Percentiles rank a stretch among this genome's conserved stretches.
Evolutionary conservation across 2,329 filamentous ascomycete species (phyloP).

Genomic region (Furcasterigmium furcatum): DNA sequence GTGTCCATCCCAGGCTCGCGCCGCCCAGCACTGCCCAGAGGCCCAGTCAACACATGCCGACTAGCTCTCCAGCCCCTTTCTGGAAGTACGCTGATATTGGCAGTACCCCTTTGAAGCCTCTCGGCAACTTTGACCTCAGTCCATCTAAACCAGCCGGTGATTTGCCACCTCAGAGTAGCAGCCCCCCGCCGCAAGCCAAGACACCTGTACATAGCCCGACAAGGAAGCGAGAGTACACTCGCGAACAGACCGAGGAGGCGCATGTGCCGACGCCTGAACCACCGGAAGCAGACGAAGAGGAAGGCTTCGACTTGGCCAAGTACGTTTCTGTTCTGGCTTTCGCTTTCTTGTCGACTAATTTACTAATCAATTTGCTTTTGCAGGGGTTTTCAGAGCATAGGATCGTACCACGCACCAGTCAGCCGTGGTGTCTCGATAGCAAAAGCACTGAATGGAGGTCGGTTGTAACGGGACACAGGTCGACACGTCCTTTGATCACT

Average conservation of each 20-base stretch:
- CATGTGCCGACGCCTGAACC: slow-evolving; percentile 10
- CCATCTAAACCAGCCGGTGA: slow-evolving; percentile 47
- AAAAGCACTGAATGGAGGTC: slow-evolving; percentile 30
- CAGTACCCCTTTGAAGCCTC: slow-evolving; percentile 63
- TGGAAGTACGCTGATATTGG: slow-evolving; percentile 82
- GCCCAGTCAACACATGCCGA: slow-evolving; percentile 82
- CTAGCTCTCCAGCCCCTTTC: slow-evolving; percentile 80
- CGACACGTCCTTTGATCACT: too few species aligned
- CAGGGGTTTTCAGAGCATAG: slow-evolving; percentile 64
- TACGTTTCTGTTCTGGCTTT: too few species aligned
- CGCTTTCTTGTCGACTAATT: background rate
- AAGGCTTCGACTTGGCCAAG: slow-evolving; percentile 58
- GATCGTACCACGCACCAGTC: slow-evolving; percentile 57
- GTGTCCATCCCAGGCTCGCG: slow-evolving; percentile 70
- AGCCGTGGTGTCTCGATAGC: slow-evolving; percentile 41
- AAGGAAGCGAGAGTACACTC: slow-evolving; percentile 17
- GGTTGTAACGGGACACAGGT: background rate
- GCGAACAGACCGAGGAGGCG: slow-evolving; percentile 13
- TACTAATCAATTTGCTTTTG: background rate
- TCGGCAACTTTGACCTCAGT: slow-evolving; percentile 51
- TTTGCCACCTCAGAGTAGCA: slow-evolving; percentile 54
- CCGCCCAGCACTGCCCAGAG: slow-evolving; percentile 79
- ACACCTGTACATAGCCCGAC: slow-evolving; percentile 52
- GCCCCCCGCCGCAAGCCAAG: slow-evolving; percentile 49
- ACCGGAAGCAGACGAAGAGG: slow-evolving; percentile 41